Evolutionary conservation across 1,284 basidiomycete species (phyloP).

Genomic region (Inonotus obliquus): DNA sequence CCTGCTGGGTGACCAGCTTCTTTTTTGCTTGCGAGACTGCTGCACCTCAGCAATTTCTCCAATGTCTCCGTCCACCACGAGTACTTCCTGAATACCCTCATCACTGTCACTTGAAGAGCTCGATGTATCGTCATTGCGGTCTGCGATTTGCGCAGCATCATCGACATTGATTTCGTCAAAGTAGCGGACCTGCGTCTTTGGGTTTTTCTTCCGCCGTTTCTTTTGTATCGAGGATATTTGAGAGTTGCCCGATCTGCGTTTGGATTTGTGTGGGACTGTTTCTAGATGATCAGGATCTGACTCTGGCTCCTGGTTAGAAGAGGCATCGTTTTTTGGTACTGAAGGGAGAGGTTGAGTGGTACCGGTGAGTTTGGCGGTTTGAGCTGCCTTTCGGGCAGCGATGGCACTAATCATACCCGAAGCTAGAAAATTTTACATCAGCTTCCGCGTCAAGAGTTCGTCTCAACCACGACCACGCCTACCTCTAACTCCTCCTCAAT

Average conservation of each 20-base stretch:
- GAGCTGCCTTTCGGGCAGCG: constrained; percentile 16
- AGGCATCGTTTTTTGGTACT: neutral
- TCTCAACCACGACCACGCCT: neutral
- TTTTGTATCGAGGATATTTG: neutral
- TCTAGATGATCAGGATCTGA: constrained; percentile 2
- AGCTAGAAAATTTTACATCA: neutral
- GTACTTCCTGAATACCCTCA: neutral
- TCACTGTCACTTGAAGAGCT: constrained; percentile 4
- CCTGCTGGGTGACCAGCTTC: constrained; percentile 52
- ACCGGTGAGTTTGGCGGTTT: constrained; percentile 7
- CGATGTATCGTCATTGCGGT: neutral
- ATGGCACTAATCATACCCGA: constrained; percentile 17
- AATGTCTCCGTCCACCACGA: neutral
- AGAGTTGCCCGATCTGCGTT: constrained; percentile 7
- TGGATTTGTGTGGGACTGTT: neutral
- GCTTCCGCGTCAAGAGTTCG: neutral
- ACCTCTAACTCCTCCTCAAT: neutral
- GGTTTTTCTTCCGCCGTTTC: constrained; percentile 7
- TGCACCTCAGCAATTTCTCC: neutral
- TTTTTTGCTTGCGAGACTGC: constrained; percentile 16
- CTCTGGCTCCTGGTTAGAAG: neutral
- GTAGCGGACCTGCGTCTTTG: constrained; percentile 4
- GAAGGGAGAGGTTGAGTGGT: neutral
- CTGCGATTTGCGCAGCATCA: neutral
- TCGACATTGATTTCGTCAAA: neutral